Evolutionary conservation across 1,284 basidiomycete genomes (phyloP), one percentile per base, ranked within the genome.

Genomic region (Ustilago curta): DNA sequence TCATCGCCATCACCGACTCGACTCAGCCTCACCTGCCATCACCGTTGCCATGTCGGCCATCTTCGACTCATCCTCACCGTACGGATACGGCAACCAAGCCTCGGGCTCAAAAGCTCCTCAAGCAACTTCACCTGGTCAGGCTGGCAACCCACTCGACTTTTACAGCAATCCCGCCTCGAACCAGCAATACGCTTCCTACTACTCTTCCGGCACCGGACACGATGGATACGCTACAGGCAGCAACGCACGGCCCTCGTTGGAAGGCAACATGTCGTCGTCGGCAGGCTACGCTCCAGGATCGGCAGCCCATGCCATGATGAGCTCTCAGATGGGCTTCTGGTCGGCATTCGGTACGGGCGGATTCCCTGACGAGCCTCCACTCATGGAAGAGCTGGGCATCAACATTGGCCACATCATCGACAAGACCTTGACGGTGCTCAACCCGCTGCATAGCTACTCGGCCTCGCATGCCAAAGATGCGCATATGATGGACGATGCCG

Each of bases 401-500:
- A 98, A 99, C 86, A 95, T 98, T 79, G 90, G 91, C 42, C 97
- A 99, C 86, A 97, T 99, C 85, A 89, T 93, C 50, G 91, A 91
- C 68, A 99, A 99, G 87, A 93, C 94, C 16, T 87, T 96, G 86
- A 94, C 97, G 0, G 97, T 99, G 4, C 90, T 99, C 62, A 98
- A 98, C 81, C 97, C 97, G 1, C 87, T 98, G 29, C 90, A 90
- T 71, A 88, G 88, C 65, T 91, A 97, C 63, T 82, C 80, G 49
- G 70, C 82, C 14, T 61, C 78, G 55, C 82, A 83, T 51, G 61
- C 76, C 32, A 77, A 78, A 31, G 93, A 99, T 79, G 92, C 93
- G 70, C 92, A 91, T 79, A 97, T 99, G 79, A 99, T 99, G 97
- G 97, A 99, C 86, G 97, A 99, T 83, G 95, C 96, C 43, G 97